Evolutionary conservation across 2,329 filamentous ascomycete genomes (phyloP), one percentile per base, ranked within the genome.

Genomic region (Aulographum hederae): DNA sequence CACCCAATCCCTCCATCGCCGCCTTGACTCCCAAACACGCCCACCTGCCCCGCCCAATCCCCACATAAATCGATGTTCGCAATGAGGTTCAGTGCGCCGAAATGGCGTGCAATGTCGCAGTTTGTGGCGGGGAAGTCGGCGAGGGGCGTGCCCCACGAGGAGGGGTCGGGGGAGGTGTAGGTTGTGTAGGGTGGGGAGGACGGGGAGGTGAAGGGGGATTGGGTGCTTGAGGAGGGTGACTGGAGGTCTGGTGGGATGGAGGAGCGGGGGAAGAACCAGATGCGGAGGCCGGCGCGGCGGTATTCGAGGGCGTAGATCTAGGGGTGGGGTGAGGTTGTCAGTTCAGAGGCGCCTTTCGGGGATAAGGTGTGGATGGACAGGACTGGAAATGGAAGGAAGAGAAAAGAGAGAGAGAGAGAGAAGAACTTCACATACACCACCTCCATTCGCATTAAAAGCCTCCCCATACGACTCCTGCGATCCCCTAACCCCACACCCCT

Each of bases 81-180:
- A 35, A 56, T 47, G 27, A 57, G 47, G 30, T 45, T 46, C 39
- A 54, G 50, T 34, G 54, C 50, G 4, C 28, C 36, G 35, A 58
- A 56, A 28, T 52, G 43, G 14, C 38, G 27, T 40, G 54, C 43
- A 32, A 56, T 50, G 18, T 49, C 35, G 32, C 54, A 58, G 21
- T 25, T n/a, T 8, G 21, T 25, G 8, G 8, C n/a, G 8, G 21
- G 21, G 21, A 25, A 25, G 21, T 25, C 21, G 8, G 21, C 8
- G 8, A 25, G 21, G 8, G 21, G 8, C n/a, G 8, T n/a, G 8
- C 21, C 21, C 21, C 21, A 25, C n/a, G 21, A 8, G 8, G 21
- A 25, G 8, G 6, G 39, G 42, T 12, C 49, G 53, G 30, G 59
- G 63, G 0, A 75, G 71, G 39, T 78, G 61, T 1, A 75, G 76